Conservation (phyloP, 345 rosid species). For the Turritis glabra region DNA sequence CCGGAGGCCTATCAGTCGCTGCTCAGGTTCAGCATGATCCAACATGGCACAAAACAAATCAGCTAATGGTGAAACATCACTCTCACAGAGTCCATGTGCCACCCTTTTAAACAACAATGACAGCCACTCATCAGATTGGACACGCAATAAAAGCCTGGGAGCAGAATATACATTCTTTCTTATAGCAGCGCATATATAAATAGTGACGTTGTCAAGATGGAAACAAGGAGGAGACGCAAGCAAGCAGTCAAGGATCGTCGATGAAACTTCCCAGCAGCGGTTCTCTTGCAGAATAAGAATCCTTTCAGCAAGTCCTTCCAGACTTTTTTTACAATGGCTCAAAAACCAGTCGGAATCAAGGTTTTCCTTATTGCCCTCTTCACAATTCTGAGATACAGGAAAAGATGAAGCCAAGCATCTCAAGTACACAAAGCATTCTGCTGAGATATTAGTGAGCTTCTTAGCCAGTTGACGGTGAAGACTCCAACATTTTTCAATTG, state of each 20-base stretch:
- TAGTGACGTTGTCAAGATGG: constrained; percentile 45
- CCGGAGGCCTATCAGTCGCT: constrained; percentile 64
- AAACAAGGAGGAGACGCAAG: constrained; percentile 54
- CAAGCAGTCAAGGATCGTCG: constrained; percentile 67
- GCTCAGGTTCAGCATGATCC: constrained; percentile 81
- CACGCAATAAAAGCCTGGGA: constrained; percentile 74
- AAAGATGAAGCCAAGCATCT: constrained; percentile 55
- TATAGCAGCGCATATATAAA: constrained; percentile 52
- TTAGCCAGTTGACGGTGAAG: constrained; percentile 60
- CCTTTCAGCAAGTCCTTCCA: constrained; percentile 58
- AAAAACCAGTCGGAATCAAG: constrained; percentile 40
- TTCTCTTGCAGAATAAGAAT: constrained; percentile 51
- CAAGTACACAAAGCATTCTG: constrained; percentile 58
- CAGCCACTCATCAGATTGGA: constrained; percentile 75
- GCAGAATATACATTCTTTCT: constrained; percentile 54
- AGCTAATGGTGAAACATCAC: constrained; percentile 51
- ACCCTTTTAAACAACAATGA: constrained; percentile 50
- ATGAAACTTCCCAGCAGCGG: constrained; percentile 72
- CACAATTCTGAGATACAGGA: constrained; percentile 41
- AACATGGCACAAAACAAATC: constrained; percentile 60
- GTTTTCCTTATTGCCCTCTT: constrained; percentile 40
- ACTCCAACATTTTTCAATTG: constrained; percentile 64
- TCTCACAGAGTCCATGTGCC: constrained; percentile 48
- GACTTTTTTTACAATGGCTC: constrained; percentile 49
- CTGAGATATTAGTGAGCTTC: constrained; percentile 55